Percentiles rank a stretch among this genome's conserved stretches.
Conservation (phyloP, 2,329 filamentous ascomycete species). For the Claviceps monticola region DNA sequence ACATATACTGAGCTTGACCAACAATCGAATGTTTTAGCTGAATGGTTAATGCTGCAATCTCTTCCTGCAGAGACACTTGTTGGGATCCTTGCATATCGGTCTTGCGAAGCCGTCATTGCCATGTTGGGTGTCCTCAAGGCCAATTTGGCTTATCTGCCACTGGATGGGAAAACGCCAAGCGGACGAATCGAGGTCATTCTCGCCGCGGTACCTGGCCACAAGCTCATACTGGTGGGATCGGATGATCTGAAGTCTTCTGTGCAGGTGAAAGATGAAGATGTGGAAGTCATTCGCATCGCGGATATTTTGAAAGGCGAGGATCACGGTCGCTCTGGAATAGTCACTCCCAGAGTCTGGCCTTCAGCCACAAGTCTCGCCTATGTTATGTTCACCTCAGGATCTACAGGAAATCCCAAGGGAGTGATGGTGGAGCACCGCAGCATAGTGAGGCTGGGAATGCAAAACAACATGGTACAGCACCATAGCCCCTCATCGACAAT, state of each 20-base stretch:
- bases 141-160: constrained; percentile 13
- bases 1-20: background rate
- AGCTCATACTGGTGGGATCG: constrained; percentile 6
- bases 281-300: background rate
- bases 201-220: constrained; percentile 5
- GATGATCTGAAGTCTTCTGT: background rate
- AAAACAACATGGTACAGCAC: background rate
- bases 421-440: constrained; percentile 1
- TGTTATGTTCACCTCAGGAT: constrained; percentile 3
- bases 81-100: background rate
- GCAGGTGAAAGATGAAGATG: background rate
- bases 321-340: background rate
- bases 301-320: background rate
- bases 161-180: constrained; percentile 10
- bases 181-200: constrained; percentile 11
- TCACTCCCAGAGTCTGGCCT: background rate
- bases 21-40: background rate
- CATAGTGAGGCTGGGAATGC: background rate
- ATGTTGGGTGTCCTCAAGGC: constrained; percentile 14
- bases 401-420: background rate
- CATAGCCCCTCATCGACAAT: background rate
- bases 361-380: background rate
- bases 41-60: background rate
- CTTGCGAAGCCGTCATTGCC: constrained; percentile 4
- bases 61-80: background rate